Conservation (phyloP, 805 yeast species). For the Starmerella ratchasimensis region DNA sequence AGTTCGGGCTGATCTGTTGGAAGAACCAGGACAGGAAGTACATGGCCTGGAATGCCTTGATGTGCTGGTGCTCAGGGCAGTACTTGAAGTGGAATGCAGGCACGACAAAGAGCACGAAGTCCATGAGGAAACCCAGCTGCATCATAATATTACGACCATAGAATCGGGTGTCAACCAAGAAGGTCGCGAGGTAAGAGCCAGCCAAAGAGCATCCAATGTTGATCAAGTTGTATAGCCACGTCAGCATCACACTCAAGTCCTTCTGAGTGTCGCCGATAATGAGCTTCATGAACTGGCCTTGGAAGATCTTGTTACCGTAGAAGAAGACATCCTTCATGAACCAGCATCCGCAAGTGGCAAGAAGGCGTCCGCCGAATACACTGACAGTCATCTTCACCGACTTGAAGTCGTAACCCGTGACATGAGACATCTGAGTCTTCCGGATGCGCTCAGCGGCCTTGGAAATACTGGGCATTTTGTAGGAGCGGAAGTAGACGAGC, state of each 20-base stretch:
- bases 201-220: constrained; percentile 63
- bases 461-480: constrained; percentile 28
- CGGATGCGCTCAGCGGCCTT: constrained; percentile 20
- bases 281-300: constrained; percentile 29
- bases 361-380: constrained; percentile 28
- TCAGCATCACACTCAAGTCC: constrained; percentile 38
- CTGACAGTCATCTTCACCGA: constrained; percentile 22
- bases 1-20: constrained; percentile 55
- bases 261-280: constrained; percentile 29
- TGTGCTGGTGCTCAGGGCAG: constrained; percentile 24
- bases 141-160: constrained; percentile 48
- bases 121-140: constrained; percentile 42
- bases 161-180: constrained; percentile 36
- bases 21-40: constrained; percentile 50
- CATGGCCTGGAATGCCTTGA: constrained; percentile 36
- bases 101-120: constrained; percentile 40
- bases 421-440: constrained; percentile 25
- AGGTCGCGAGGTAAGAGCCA: constrained; percentile 48
- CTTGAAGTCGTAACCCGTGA: constrained; percentile 27
- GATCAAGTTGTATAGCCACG: constrained; percentile 33
- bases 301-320: constrained; percentile 50
- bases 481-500: constrained; percentile 28
- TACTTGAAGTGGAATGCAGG: constrained; percentile 48
- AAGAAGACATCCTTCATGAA: constrained; percentile 51
- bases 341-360: constrained; percentile 49